phyloP scores from a whole-genome alignment of 1,139 yeast species.

The Saccharomyces hybrid region DNA sequence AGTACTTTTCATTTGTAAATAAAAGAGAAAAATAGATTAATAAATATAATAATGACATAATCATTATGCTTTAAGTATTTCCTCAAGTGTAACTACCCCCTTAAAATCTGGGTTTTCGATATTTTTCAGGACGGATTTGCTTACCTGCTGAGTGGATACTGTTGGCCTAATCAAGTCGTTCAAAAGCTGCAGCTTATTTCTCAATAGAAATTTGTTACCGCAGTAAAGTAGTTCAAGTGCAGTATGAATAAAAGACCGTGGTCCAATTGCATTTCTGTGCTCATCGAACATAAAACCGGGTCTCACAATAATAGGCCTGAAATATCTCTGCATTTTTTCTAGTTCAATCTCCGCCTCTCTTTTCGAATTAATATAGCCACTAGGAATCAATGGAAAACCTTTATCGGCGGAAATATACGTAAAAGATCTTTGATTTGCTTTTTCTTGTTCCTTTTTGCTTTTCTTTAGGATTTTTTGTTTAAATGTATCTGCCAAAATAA shows the following conservation, averaged over 20 bases:
- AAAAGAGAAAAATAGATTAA: not conserved
- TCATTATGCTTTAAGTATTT: slow-evolving; percentile 30
- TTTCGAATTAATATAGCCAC: slow-evolving; percentile 65
- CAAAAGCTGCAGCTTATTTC: slow-evolving; percentile 31
- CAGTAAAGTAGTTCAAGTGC: slow-evolving; percentile 36
- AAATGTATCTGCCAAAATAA: slow-evolving; percentile 53
- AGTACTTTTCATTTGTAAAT: not conserved
- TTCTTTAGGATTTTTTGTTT: slow-evolving; percentile 23
- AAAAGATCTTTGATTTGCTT: slow-evolving; percentile 39
- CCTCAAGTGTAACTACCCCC: slow-evolving; percentile 57
- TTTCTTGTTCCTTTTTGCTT: not conserved
- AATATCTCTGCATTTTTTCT: slow-evolving; percentile 33
- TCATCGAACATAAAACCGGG: slow-evolving; percentile 82
- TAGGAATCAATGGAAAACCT: slow-evolving; percentile 59
- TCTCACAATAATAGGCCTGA: slow-evolving; percentile 58
- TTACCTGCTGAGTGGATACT: slow-evolving; percentile 63
- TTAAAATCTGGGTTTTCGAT: slow-evolving; percentile 42
- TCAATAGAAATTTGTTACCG: slow-evolving; percentile 37
- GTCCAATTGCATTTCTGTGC: slow-evolving; percentile 28
- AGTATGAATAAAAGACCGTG: slow-evolving; percentile 33
- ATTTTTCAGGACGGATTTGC: slow-evolving; percentile 49
- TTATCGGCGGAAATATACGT: slow-evolving; percentile 79
- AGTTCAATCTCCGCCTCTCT: slow-evolving; percentile 62
- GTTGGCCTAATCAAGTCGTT: slow-evolving; percentile 54
- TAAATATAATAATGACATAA: not conserved